These are phyloP conservation scores for Tolypocladium nubicola DNA, from an alignment of 2,329 filamentous ascomycete species.

Conservation along the genomic window DNA sequence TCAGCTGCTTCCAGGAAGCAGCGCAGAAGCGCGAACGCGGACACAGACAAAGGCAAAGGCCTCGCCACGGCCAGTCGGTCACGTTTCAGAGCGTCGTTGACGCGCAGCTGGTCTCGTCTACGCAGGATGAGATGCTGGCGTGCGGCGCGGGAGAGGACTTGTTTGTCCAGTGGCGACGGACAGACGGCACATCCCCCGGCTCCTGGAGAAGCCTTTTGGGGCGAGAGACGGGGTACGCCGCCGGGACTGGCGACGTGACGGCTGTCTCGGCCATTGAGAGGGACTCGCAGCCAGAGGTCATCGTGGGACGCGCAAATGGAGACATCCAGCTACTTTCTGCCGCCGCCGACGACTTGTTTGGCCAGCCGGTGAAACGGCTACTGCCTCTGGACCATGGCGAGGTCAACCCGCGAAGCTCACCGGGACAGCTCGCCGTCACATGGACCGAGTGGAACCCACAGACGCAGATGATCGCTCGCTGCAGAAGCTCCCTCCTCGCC, in stretches of 20 bases:
- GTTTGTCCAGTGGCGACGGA: conserved; percentile 28
- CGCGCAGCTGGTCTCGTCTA: conserved; percentile 24
- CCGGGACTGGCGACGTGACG: conserved; percentile 39
- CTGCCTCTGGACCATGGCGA: conserved; percentile 5
- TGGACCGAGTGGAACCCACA: conserved; percentile 22
- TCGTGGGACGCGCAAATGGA: conserved; percentile 40
- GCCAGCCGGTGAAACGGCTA: conserved; percentile 13
- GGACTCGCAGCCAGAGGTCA: conserved; percentile 18
- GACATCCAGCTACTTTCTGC: conserved; percentile 33
- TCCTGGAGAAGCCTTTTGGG: conserved; percentile 30
- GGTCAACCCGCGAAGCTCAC: background rate
- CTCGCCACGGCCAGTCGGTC: conserved; percentile 23
- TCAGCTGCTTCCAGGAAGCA: conserved; percentile 15
- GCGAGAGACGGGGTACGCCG: conserved; percentile 22
- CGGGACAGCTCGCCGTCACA: conserved; percentile 17
- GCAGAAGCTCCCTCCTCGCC: conserved; percentile 17
- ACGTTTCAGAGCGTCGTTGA: conserved; percentile 38
- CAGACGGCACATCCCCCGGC: conserved; percentile 9
- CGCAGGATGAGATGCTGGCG: conserved; percentile 34
- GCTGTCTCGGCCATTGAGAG: conserved; percentile 32
- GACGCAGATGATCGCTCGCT: conserved; percentile 17
- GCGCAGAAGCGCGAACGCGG: conserved; percentile 6
- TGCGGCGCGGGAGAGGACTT: conserved; percentile 43
- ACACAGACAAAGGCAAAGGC: conserved; percentile 1
- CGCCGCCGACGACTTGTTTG: conserved; percentile 17